Evolutionary conservation across 2,329 filamentous ascomycete genomes (phyloP).

Genomic region (Trichoderma sp.): DNA sequence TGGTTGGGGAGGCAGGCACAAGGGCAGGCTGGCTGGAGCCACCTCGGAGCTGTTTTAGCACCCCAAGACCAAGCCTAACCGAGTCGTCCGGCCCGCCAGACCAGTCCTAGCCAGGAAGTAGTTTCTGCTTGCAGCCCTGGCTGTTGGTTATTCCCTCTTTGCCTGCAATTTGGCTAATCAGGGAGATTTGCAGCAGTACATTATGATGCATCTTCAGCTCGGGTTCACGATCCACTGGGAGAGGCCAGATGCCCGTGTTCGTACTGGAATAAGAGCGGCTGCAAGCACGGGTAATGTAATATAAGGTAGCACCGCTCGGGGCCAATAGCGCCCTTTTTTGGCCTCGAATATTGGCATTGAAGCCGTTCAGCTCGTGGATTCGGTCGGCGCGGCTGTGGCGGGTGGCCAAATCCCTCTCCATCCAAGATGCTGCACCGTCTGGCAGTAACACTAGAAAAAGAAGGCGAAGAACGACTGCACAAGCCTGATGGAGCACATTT

Average conservation of each 20-base stretch:
- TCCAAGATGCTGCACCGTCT: not conserved
- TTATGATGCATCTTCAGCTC: conserved; percentile 13
- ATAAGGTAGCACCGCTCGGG: not conserved
- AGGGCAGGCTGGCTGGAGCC: conserved; percentile 9
- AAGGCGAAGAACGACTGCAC: not conserved
- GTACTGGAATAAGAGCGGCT: not conserved
- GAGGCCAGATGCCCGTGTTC: conserved; percentile 9
- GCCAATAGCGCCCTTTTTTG: not conserved
- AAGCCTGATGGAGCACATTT: not conserved
- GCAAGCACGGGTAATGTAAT: not conserved
- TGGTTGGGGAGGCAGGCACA: conserved; percentile 4
- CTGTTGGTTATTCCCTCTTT: not conserved
- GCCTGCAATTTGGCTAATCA: conserved; percentile 13
- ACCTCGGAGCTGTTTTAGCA: conserved; percentile 13
- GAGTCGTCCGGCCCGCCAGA: not conserved
- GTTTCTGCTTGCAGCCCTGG: not conserved
- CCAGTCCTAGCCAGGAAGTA: conserved; percentile 18
- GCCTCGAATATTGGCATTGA: not conserved
- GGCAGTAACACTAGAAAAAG: not conserved
- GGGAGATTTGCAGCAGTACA: not conserved
- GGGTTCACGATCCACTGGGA: conserved; percentile 6
- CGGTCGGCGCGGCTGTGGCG: not conserved
- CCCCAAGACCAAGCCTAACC: conserved; percentile 16
- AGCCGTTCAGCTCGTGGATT: conserved; percentile 2
- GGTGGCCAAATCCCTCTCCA: not conserved